Evolutionary conservation across 192 early-diverging fungal genomes (phyloP).

Genomic region (Entomortierella lignicola): DNA sequence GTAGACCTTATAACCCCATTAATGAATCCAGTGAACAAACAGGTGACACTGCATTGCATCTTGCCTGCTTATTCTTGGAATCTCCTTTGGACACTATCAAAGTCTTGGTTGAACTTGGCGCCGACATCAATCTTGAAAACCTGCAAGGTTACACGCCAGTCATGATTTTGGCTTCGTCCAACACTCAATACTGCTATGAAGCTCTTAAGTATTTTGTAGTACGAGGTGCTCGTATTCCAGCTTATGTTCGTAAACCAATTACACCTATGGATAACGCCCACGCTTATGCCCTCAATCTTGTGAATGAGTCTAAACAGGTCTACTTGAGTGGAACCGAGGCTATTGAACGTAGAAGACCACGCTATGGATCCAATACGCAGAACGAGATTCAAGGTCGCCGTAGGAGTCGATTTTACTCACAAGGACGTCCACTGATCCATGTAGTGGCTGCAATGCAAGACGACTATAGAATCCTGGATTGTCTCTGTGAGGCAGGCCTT

Average conservation of each 20-base stretch:
- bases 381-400: not conserved
- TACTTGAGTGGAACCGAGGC: not conserved
- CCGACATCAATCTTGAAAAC: conserved; percentile 51
- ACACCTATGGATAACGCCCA: conserved; percentile 38
- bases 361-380: too few species aligned
- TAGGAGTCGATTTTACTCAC: conserved; percentile 5
- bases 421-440: conserved; percentile 37
- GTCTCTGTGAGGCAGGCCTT: conserved; percentile 44
- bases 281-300: conserved; percentile 32
- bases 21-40: conserved; percentile 48
- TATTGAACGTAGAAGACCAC: not conserved
- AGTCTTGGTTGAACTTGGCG: conserved; percentile 45
- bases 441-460: conserved; percentile 53
- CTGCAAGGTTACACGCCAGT: conserved; percentile 46
- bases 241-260: conserved; percentile 40
- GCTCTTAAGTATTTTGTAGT: conserved; percentile 44
- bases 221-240: conserved; percentile 42
- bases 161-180: conserved; percentile 45
- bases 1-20: conserved; percentile 37
- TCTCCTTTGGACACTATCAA: conserved; percentile 50
- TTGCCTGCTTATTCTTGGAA: conserved; percentile 45
- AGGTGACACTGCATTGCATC: conserved; percentile 37
- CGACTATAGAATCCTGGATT: conserved; percentile 45
- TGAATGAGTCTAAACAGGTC: conserved; percentile 22
- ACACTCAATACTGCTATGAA: conserved; percentile 48